Conservation (phyloP, 129 eudicot species). For the Glebionis coronaria region DNA sequence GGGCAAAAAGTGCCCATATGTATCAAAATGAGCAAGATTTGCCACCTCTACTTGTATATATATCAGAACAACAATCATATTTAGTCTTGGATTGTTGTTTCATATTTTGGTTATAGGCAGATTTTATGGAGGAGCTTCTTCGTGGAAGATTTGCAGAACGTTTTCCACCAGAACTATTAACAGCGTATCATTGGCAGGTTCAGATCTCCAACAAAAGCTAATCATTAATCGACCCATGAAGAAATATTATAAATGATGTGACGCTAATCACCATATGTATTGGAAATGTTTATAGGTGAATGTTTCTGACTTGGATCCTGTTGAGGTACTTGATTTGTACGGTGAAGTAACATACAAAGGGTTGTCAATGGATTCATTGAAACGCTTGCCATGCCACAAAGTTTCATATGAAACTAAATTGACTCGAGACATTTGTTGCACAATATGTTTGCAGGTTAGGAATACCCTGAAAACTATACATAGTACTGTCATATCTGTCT, state of each 20-base stretch:
- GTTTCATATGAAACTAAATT: conserved; percentile 28
- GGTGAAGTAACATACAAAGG: conserved; percentile 39
- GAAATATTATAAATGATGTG: conserved; percentile 5
- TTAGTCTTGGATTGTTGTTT: background rate
- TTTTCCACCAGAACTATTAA: conserved; percentile 43
- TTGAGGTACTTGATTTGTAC: conserved; percentile 29
- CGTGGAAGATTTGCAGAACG: conserved; percentile 50
- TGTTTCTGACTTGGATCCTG: conserved; percentile 29
- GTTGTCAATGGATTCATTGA: conserved; percentile 41
- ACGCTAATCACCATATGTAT: background rate
- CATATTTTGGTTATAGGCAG: conserved; percentile 37
- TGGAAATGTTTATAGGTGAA: conserved; percentile 30
- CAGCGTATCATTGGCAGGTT: conserved; percentile 53
- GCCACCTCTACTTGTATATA: too few species aligned
- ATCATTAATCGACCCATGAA: background rate
- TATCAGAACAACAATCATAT: background rate
- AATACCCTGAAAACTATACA: background rate
- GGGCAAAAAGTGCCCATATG: too few species aligned
- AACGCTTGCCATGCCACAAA: conserved; percentile 44
- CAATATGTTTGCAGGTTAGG: conserved; percentile 58
- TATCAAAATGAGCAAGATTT: too few species aligned
- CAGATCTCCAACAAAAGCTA: background rate
- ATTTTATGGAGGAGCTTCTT: conserved; percentile 60
- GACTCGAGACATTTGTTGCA: conserved; percentile 36
- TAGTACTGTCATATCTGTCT: background rate